These are phyloP conservation scores for Papilionanthe hybrid DNA, from an alignment of 116 monocot genomes.

Conservation along the genomic window DNA sequence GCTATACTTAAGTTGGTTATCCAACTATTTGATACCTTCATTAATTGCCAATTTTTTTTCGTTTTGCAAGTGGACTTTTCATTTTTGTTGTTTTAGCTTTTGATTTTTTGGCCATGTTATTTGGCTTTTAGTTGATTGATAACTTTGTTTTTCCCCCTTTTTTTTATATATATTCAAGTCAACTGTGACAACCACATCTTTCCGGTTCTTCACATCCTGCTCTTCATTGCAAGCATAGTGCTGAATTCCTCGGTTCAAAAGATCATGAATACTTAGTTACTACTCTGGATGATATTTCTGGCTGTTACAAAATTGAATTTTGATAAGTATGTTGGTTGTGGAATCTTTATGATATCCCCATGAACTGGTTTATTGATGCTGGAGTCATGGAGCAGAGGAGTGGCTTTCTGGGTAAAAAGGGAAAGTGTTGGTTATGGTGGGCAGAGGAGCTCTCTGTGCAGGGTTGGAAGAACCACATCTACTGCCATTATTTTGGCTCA, in stretches of 20 bases:
- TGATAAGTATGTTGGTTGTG: slow-evolving; percentile 42
- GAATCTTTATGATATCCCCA: slow-evolving; percentile 37
- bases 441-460: slow-evolving; percentile 36
- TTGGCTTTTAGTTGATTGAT: background rate
- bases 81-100: background rate
- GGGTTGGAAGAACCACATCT: slow-evolving; percentile 50
- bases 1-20: no score
- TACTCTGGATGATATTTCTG: slow-evolving; percentile 31
- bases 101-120: slow-evolving; percentile 1
- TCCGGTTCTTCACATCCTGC: background rate
- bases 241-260: no score
- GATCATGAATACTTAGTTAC: no score
- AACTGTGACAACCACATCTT: background rate
- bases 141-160: background rate
- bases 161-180: background rate
- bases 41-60: background rate
- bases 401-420: slow-evolving; percentile 26
- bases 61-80: background rate
- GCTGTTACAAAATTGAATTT: slow-evolving; percentile 18
- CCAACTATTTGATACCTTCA: background rate
- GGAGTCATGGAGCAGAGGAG: slow-evolving; percentile 60
- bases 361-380: slow-evolving; percentile 72
- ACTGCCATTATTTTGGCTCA: slow-evolving; percentile 62
- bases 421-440: slow-evolving; percentile 31
- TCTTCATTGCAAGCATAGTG: no score